These are phyloP conservation scores for Kondoa subrosea DNA, from an alignment of 768 basidiomycete species.

Conservation along the genomic window DNA sequence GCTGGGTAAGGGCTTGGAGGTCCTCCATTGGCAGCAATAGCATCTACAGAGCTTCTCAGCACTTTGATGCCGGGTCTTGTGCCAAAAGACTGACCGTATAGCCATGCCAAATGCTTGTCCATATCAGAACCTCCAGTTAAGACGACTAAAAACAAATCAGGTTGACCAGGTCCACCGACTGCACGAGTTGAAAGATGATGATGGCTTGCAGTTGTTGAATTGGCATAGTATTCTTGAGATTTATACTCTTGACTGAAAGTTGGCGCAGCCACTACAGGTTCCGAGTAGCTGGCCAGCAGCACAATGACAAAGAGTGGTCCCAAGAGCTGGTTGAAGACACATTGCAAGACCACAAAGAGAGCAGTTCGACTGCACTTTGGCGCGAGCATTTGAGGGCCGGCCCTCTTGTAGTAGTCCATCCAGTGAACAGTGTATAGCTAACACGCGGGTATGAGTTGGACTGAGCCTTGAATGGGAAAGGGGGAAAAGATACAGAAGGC, in stretches of 20 bases:
- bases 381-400: not conserved
- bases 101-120: conserved; percentile 2
- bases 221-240: not conserved
- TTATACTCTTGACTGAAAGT: not conserved
- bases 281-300: not conserved
- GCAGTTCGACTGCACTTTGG: not conserved
- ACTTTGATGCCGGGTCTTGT: not conserved
- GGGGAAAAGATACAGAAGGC: not conserved
- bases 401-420: not conserved
- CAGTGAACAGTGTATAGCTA: not conserved
- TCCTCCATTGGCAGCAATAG: not conserved
- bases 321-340: not conserved
- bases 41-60: not conserved
- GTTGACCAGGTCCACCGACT: not conserved
- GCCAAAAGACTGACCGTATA: not conserved
- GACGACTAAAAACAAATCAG: not conserved
- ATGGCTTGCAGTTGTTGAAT: not conserved
- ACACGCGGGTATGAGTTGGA: not conserved
- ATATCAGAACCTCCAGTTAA: not conserved
- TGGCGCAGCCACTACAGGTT: not conserved
- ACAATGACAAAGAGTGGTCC: not conserved
- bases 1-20: not conserved
- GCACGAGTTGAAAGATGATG: not conserved
- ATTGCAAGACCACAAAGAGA: not conserved
- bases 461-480: not conserved